Evolutionary conservation across 2,329 filamentous ascomycete species (phyloP).

Genomic region (Ophiosphaerella korrae): DNA sequence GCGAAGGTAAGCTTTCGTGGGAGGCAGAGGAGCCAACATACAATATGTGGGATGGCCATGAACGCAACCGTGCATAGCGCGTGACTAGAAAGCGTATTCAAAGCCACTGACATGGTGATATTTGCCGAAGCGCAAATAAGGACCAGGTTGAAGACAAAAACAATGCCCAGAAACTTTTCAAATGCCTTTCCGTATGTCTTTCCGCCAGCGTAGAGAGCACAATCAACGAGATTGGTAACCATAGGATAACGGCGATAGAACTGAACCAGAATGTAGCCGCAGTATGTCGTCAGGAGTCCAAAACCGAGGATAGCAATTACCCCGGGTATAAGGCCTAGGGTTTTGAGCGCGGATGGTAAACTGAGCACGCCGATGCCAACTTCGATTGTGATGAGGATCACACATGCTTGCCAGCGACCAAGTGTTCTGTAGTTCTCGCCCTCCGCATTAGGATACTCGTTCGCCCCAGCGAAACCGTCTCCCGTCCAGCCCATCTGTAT

Average conservation of each 20-base stretch:
- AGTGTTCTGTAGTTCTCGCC: conserved; percentile 33
- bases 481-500: conserved; percentile 33
- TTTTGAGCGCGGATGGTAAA: conserved; percentile 34
- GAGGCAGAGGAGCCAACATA: conserved; percentile 65
- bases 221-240: conserved; percentile 38
- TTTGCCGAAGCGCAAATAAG: conserved; percentile 38
- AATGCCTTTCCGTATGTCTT: conserved; percentile 18
- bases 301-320: conserved; percentile 39
- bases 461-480: conserved; percentile 27
- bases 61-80: conserved; percentile 69
- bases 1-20: conserved; percentile 67
- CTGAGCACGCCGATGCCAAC: conserved; percentile 38
- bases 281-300: conserved; percentile 32
- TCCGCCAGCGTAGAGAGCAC: conserved; percentile 32
- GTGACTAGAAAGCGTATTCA: conserved; percentile 66
- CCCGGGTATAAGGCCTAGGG: conserved; percentile 36
- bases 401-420: conserved; percentile 35
- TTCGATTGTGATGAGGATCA: conserved; percentile 39
- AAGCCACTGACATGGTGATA: conserved; percentile 59
- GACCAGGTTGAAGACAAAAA: conserved; percentile 33
- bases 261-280: conserved; percentile 32
- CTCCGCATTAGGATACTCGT: conserved; percentile 23
- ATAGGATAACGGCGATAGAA: conserved; percentile 35
- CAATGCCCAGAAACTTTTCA: conserved; percentile 30
- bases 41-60: conserved; percentile 62